Conservation (phyloP, 2,329 filamentous ascomycete species). For the Pseudopithomyces chartarum region DNA sequence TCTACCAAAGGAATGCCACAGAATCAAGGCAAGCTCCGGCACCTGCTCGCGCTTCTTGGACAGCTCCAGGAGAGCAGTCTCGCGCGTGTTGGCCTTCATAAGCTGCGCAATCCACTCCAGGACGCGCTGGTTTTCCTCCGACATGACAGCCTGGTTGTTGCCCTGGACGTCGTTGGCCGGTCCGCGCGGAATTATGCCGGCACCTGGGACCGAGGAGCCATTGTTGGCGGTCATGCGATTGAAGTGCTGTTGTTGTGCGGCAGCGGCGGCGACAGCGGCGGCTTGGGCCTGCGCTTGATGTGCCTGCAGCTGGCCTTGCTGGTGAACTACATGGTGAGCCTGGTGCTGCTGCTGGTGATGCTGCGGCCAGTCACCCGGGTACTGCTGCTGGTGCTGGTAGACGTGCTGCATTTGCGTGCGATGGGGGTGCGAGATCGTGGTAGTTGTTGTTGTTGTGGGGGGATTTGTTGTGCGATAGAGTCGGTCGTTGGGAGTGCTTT, state of each 20-base stretch:
- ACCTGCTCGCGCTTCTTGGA: slow-evolving; percentile 99
- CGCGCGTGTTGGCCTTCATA: slow-evolving; percentile 82
- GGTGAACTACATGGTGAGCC: slow-evolving; percentile 44
- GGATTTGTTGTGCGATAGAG: slow-evolving; percentile 5
- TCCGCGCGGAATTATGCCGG: slow-evolving; percentile 41
- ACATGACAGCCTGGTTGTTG: slow-evolving; percentile 58
- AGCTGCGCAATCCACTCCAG: slow-evolving; percentile 91
- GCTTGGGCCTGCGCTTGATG: slow-evolving; percentile 53
- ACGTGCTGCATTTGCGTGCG: slow-evolving; percentile 60
- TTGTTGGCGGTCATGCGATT: slow-evolving; percentile 73
- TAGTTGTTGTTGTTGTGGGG: slow-evolving; percentile 9
- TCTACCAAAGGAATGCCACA: slow-evolving; percentile 97
- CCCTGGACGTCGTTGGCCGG: slow-evolving; percentile 46
- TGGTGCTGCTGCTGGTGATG: slow-evolving; percentile 52
- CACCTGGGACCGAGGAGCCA: slow-evolving; percentile 53
- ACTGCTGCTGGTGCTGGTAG: slow-evolving; percentile 66
- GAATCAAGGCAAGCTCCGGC: slow-evolving; percentile 89
- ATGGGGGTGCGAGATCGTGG: slow-evolving; percentile 10
- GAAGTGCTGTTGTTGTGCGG: slow-evolving; percentile 63
- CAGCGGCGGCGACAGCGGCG: slow-evolving; percentile 58
- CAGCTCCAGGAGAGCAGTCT: slow-evolving; percentile 89
- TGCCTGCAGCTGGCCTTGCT: slow-evolving; percentile 46
- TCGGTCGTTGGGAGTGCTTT: not conserved
- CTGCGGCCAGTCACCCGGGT: slow-evolving; percentile 59
- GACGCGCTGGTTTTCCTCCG: slow-evolving; percentile 91